Evolutionary conservation across 352 stramenopile species (phyloP).

Genomic region (Pythium dissotocum): DNA sequence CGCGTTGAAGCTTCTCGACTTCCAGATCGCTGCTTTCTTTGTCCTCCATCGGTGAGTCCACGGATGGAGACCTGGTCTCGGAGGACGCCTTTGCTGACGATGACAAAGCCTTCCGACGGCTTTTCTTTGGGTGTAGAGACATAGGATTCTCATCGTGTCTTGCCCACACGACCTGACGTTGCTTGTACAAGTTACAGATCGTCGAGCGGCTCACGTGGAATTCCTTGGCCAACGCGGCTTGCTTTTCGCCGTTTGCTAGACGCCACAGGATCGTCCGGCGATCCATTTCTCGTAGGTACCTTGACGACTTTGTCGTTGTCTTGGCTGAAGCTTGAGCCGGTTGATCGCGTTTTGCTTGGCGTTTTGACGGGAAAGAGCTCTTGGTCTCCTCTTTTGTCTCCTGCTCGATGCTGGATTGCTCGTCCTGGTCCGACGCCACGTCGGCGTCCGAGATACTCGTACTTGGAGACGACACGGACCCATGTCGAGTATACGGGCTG

Average conservation of each 20-base stretch:
- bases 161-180: slow-evolving; percentile 40
- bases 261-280: slow-evolving; percentile 41
- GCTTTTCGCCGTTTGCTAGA: slow-evolving; percentile 41
- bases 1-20: not conserved
- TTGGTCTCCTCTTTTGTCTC: not conserved
- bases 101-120: not conserved
- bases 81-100: not conserved
- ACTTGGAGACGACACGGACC: not conserved
- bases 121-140: slow-evolving; percentile 40
- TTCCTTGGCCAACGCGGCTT: slow-evolving; percentile 51
- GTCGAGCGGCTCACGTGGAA: slow-evolving; percentile 52
- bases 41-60: not conserved
- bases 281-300: slow-evolving; percentile 46
- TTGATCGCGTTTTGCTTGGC: too few species aligned
- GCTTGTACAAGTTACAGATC: slow-evolving; percentile 62
- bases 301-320: not conserved
- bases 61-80: not conserved
- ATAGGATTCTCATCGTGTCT: slow-evolving; percentile 43
- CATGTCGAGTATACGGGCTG: too few species aligned
- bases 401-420: not conserved
- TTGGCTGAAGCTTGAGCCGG: not conserved
- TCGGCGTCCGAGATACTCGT: not conserved
- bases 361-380: not conserved
- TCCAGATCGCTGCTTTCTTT: not conserved
- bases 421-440: not conserved